Conservation (phyloP, 352 stramenopile species). For the Pythium volutum region DNA sequence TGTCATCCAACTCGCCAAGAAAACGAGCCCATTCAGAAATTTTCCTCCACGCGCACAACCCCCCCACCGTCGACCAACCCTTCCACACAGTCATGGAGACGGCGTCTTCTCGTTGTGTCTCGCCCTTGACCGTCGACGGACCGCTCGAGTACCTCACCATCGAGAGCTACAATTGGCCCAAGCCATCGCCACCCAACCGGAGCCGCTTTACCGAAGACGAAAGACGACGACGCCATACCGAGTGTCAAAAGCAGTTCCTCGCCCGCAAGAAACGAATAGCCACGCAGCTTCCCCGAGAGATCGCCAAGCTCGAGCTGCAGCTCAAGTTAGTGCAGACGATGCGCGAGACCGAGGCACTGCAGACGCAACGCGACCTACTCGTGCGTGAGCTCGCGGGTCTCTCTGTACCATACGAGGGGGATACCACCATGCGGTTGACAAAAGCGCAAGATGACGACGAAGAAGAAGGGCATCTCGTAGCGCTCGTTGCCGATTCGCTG, state of each 20-base stretch:
- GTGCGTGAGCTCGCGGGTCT: too few species aligned
- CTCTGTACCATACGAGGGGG: too few species aligned
- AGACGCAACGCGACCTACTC: background rate
- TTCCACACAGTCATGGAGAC: too few species aligned
- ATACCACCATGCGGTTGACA: too few species aligned
- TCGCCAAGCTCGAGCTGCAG: background rate
- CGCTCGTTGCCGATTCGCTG: too few species aligned
- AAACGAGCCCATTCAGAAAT: too few species aligned
- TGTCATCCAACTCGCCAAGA: too few species aligned
- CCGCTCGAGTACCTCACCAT: constrained; percentile 4
- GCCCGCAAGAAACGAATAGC: background rate
- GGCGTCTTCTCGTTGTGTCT: background rate
- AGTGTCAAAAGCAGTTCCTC: constrained; percentile 7
- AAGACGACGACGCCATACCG: background rate
- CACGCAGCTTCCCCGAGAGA: background rate
- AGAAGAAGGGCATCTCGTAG: too few species aligned
- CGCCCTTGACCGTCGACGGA: background rate
- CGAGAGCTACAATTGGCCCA: background rate
- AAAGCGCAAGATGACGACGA: too few species aligned
- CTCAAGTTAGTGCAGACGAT: background rate
- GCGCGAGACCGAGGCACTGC: background rate
- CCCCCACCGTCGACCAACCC: too few species aligned
- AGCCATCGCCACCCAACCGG: background rate
- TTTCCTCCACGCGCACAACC: too few species aligned
- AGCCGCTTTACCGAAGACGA: background rate